Base-by-base conservation (phyloP, 768 basidiomycete species). In the Calocybe cyanea region DNA sequence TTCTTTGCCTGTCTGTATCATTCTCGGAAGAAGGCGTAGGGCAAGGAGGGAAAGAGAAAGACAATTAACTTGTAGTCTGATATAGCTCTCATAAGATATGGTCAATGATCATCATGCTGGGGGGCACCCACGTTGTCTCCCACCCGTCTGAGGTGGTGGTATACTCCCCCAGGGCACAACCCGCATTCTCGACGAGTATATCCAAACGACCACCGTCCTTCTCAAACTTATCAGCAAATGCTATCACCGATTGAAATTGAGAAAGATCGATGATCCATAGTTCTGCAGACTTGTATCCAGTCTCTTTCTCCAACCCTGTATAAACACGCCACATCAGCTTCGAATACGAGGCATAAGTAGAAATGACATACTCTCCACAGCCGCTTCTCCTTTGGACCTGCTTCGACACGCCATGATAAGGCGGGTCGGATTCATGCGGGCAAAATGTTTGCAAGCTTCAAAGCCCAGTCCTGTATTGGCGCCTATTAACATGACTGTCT, bases 401-500 rank as follows among this genome's bases (percentile, higher is more conserved):
- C n/a, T n/a, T n/a, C n/a, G n/a, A n/a, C n/a, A 75, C 3, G 60
- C 70, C 9, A 76, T 23, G 18, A 76, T 63, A 3, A 75, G 54
- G 38, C 58, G 61, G 1, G 41, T 65, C n/a, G 74, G 63, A 36
- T 66, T 66, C 75, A 76, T 72, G 1, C 49, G 35, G 0, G 73
- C 73, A 31, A 77, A 71, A 43, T 76, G 70, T 45, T 68, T 72
- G 6, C 68, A 59, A 1, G 72, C 66, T 50, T 77, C 74, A 32
- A 74, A 66, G 1, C 77, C 77, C 3, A 78, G 45, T 2, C 77
- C 81, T 18, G 64, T 64, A 51, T 82, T 82, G 2, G 78, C 75
- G 6, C 68, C 70, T 20, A 69, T 64, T 18, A 82, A 68, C 17
- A 80, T 42, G n/a, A 80, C 64, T 5, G 72, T 75, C 53, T 74